These are phyloP conservation scores for Sarocladium oryzae DNA, from an alignment of 2,329 filamentous ascomycete genomes.

Conservation along the genomic window DNA sequence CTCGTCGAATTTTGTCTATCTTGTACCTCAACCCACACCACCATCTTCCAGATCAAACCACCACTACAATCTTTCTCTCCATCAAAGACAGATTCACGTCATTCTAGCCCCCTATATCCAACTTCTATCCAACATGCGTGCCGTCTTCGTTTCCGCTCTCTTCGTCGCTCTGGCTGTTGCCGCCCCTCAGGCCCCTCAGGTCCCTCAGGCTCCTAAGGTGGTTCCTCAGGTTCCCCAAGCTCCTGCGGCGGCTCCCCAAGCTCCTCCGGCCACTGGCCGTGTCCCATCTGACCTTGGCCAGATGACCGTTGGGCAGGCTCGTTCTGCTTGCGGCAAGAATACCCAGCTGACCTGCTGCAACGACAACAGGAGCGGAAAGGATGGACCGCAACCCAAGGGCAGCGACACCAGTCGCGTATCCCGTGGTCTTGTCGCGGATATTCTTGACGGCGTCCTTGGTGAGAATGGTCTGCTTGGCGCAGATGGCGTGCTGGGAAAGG, in stretches of 20 bases:
- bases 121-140: constrained; percentile 1
- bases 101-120: neutral
- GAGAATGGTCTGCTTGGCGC: neutral
- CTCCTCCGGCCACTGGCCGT: neutral
- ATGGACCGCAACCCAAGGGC: neutral
- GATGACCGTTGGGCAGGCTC: neutral
- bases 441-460: neutral
- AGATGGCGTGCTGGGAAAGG: neutral
- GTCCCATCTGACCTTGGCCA: neutral
- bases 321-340: constrained; percentile 1
- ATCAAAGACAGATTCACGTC: neutral
- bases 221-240: neutral
- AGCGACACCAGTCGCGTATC: neutral
- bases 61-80: too few relatives aligned
- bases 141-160: neutral
- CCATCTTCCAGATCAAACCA: too few relatives aligned
- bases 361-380: neutral
- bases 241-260: neutral
- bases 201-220: neutral
- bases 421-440: neutral
- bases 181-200: neutral
- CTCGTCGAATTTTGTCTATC: neutral
- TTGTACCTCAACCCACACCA: too few relatives aligned
- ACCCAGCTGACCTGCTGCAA: constrained; percentile 3
- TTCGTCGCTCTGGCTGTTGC: neutral